These are phyloP conservation scores for Ciborinia camelliae DNA, from an alignment of 2,329 filamentous ascomycete genomes.

Conservation along the genomic window DNA sequence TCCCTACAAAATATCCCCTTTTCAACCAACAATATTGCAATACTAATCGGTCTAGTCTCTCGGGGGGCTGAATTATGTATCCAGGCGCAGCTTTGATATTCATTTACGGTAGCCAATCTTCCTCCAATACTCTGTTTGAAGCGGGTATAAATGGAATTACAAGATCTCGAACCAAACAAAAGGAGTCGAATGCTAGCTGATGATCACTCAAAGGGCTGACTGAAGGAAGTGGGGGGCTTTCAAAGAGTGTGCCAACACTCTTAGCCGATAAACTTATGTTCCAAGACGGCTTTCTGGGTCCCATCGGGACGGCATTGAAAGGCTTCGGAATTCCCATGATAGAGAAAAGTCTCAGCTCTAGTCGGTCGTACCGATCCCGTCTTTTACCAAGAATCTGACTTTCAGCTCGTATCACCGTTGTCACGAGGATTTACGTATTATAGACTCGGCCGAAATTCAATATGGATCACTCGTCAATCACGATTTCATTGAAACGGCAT, in stretches of 20 bases:
- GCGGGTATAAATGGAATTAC: conserved; percentile 23
- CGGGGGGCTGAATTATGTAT: conserved; percentile 1
- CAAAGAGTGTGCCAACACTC: conserved; percentile 18
- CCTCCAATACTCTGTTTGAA: conserved; percentile 23
- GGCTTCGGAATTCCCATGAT: conserved; percentile 2
- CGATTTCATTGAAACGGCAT: conserved; percentile 6
- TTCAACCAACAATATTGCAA: background rate
- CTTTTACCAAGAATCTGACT: conserved; percentile 10
- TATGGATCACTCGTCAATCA: conserved; percentile 4
- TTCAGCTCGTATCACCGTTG: conserved; percentile 21
- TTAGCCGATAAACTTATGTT: conserved; percentile 7
- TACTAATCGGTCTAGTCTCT: background rate
- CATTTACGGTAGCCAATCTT: conserved; percentile 13
- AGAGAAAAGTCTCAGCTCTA: conserved; percentile 17
- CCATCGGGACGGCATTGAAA: conserved; percentile 7
- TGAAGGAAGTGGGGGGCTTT: conserved; percentile 24
- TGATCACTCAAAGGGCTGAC: conserved; percentile 14
- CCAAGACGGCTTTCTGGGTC: conserved; percentile 2
- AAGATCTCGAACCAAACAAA: conserved; percentile 16
- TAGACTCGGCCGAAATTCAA: background rate
- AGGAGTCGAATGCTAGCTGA: conserved; percentile 16
- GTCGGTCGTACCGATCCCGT: conserved; percentile 14
- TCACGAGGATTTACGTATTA: conserved; percentile 12
- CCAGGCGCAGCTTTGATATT: background rate
- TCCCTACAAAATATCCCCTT: background rate